These are phyloP conservation scores for Periconia sp. DNA, from an alignment of 2,329 filamentous ascomycete genomes.

Conservation along the genomic window DNA sequence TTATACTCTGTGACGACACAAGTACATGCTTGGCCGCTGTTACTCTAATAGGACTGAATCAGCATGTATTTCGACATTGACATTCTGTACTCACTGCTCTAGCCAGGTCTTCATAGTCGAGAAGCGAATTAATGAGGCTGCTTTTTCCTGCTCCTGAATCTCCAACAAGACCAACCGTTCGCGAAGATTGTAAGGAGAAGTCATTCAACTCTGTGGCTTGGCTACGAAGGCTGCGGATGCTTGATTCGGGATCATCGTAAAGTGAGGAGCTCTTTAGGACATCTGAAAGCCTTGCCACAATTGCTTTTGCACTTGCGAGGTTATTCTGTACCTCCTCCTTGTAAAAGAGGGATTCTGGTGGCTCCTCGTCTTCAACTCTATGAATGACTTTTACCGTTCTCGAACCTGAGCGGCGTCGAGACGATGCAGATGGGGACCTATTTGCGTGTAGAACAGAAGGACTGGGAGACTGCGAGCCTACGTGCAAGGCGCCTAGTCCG, in stretches of 20 bases:
- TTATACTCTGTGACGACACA: constrained; percentile 53
- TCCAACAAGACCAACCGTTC: constrained; percentile 52
- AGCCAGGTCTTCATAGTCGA: constrained; percentile 46
- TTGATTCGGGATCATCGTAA: constrained; percentile 44
- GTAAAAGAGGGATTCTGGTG: constrained; percentile 12
- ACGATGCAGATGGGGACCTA: constrained; percentile 16
- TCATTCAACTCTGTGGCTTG: constrained; percentile 36
- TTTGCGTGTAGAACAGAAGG: background rate
- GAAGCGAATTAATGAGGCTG: constrained; percentile 53
- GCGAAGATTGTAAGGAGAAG: constrained; percentile 44
- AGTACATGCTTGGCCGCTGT: constrained; percentile 50
- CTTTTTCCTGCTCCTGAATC: constrained; percentile 56
- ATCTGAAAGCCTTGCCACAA: constrained; percentile 32
- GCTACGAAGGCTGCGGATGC: constrained; percentile 39
- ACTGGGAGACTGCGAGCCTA: constrained; percentile 1
- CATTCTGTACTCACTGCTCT: constrained; percentile 43
- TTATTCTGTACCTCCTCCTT: constrained; percentile 13
- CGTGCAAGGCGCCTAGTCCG: constrained; percentile 1
- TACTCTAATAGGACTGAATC: constrained; percentile 40
- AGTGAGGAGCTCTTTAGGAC: constrained; percentile 42
- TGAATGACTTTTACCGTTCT: constrained; percentile 7
- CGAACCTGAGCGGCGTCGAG: constrained; percentile 19
- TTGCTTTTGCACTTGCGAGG: constrained; percentile 31
- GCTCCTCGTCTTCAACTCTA: constrained; percentile 17
- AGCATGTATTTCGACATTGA: constrained; percentile 2